phyloP scores from a whole-genome alignment of 805 yeast genomes.

The Ogataea thermomethanolica region DNA sequence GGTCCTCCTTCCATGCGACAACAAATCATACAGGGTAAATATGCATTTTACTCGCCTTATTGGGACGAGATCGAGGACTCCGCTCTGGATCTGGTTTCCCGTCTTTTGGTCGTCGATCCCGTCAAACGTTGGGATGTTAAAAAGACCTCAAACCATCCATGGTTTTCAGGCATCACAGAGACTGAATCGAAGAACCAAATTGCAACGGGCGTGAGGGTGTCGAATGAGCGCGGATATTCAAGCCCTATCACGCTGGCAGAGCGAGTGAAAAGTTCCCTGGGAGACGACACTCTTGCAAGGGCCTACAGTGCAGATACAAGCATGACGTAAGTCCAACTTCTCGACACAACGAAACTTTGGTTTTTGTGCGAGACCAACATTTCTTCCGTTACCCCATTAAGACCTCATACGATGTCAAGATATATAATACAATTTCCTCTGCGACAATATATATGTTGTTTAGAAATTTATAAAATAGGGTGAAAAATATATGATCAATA shows the following conservation, averaged over 20 bases:
- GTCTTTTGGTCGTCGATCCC: slow-evolving; percentile 54
- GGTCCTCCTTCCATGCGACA: slow-evolving; percentile 79
- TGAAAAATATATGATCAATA: not conserved
- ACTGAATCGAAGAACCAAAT: not conserved
- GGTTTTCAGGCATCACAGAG: slow-evolving; percentile 34
- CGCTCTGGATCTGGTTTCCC: slow-evolving; percentile 62
- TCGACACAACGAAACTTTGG: not conserved
- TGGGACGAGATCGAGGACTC: slow-evolving; percentile 71
- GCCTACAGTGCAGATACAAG: slow-evolving; percentile 14
- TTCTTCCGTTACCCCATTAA: no score
- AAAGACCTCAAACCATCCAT: slow-evolving; percentile 39
- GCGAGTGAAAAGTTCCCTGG: slow-evolving; percentile 23
- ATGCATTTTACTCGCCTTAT: slow-evolving; percentile 74
- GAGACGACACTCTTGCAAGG: slow-evolving; percentile 24
- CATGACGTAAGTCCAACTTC: slow-evolving; percentile 1
- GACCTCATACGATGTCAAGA: no score
- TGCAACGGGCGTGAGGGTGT: slow-evolving; percentile 17
- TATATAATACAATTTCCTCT: no score
- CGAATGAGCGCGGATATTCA: slow-evolving; percentile 25
- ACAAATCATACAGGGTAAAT: slow-evolving; percentile 63
- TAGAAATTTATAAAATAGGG: no score
- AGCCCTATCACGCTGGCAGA: slow-evolving; percentile 29
- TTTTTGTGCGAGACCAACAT: no score
- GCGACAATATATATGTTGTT: no score
- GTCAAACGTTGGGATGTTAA: slow-evolving; percentile 39